Conservation (phyloP, 140 eudicot species). For the Oenanthe javanica region DNA sequence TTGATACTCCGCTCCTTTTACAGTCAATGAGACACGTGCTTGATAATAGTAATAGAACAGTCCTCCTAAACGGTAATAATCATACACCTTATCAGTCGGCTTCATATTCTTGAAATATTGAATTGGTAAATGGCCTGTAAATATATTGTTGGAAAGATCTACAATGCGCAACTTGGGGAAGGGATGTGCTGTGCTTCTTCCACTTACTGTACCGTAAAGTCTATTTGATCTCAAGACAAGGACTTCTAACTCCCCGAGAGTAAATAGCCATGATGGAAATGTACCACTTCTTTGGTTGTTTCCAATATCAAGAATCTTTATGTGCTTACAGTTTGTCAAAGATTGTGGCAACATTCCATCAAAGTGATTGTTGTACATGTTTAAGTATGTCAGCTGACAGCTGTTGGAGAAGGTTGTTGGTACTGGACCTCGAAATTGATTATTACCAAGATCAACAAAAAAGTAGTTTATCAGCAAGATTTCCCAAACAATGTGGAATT, state of each 20-base stretch:
- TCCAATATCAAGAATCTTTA: slow-evolving; percentile 30
- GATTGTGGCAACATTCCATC: slow-evolving; percentile 19
- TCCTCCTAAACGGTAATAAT: slow-evolving; percentile 19
- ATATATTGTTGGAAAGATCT: slow-evolving; percentile 33
- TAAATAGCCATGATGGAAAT: slow-evolving; percentile 24
- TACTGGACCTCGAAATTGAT: neutral
- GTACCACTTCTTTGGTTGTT: slow-evolving; percentile 23
- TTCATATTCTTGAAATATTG: slow-evolving; percentile 17
- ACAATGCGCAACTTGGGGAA: slow-evolving; percentile 29
- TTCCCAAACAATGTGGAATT: neutral
- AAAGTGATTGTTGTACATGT: slow-evolving; percentile 17
- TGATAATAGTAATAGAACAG: neutral
- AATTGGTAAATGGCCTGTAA: slow-evolving; percentile 25
- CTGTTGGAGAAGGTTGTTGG: neutral
- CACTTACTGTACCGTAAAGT: slow-evolving; percentile 20
- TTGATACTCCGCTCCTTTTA: slow-evolving; percentile 25
- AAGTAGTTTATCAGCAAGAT: neutral
- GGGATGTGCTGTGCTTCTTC: slow-evolving; percentile 8
- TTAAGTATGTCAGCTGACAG: neutral
- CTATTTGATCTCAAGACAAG: slow-evolving; percentile 32
- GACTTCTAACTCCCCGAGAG: slow-evolving; percentile 25
- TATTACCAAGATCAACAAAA: neutral
- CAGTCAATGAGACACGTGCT: slow-evolving; percentile 14
- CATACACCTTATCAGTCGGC: slow-evolving; percentile 4
- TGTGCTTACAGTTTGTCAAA: slow-evolving; percentile 15